Percentiles rank a stretch among this genome's conserved stretches.
These are phyloP conservation scores for Linnemannia exigua DNA, from an alignment of 192 early-diverging fungal species.

Conservation along the genomic window DNA sequence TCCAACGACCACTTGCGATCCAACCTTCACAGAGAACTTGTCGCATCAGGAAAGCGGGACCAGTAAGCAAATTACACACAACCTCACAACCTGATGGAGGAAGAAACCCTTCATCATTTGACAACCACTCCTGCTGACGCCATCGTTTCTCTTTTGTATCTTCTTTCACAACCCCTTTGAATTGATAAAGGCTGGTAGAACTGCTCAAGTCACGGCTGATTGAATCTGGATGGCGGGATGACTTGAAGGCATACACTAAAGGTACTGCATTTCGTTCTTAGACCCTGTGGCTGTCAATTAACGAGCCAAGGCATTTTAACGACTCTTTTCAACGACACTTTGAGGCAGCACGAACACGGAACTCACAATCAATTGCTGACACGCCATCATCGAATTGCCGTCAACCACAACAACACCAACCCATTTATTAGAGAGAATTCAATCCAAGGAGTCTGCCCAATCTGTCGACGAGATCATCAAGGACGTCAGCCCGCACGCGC, in stretches of 20 bases:
- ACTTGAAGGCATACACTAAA: conserved; percentile 41
- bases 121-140: background rate
- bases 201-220: conserved; percentile 33
- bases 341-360: background rate
- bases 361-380: background rate
- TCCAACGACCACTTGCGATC: conserved; percentile 46
- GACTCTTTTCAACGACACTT: too few species aligned
- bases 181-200: conserved; percentile 28
- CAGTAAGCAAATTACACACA: conserved; percentile 25
- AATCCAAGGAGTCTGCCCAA: conserved; percentile 25
- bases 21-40: conserved; percentile 49
- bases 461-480: conserved; percentile 53
- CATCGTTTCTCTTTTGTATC: background rate
- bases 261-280: conserved; percentile 13
- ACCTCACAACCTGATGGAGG: background rate
- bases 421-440: conserved; percentile 28
- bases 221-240: conserved; percentile 54
- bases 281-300: background rate
- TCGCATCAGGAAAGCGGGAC: conserved; percentile 52
- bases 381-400: background rate
- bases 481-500: conserved; percentile 46
- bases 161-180: background rate
- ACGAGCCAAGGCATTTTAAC: background rate
- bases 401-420: background rate
- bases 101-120: background rate